Conservation (phyloP, 2,329 filamentous ascomycete genomes). For the Chrysoporthe cubensis region DNA sequence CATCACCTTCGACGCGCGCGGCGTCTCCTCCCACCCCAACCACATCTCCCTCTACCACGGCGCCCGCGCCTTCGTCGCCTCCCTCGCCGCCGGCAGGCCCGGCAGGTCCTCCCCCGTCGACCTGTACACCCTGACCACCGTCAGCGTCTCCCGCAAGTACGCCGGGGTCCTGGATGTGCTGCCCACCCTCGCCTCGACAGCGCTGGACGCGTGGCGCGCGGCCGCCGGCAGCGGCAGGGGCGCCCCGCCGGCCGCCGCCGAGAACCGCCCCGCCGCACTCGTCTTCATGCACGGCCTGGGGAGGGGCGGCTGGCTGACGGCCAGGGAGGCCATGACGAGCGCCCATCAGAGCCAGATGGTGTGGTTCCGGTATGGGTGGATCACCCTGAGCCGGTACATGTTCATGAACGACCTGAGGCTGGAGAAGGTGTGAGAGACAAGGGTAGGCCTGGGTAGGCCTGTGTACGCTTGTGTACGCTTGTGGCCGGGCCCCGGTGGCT, state of each 20-base stretch:
- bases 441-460: neutral
- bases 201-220: conserved; percentile 38
- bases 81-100: conserved; percentile 65
- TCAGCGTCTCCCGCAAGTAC: conserved; percentile 81
- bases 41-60: conserved; percentile 89
- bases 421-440: conserved; percentile 42
- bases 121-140: conserved; percentile 81
- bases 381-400: conserved; percentile 91
- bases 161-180: conserved; percentile 74
- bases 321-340: conserved; percentile 83
- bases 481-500: neutral
- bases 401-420: conserved; percentile 82
- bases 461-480: neutral
- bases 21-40: conserved; percentile 89
- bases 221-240: conserved; percentile 37
- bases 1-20: conserved; percentile 84
- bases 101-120: conserved; percentile 76
- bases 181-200: conserved; percentile 66
- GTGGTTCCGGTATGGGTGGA: conserved; percentile 98
- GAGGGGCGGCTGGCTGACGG: conserved; percentile 59
- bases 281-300: conserved; percentile 72
- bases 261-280: conserved; percentile 60
- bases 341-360: conserved; percentile 96
- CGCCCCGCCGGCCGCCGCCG: neutral
- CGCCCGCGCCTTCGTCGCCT: conserved; percentile 71